Conservation (phyloP, 164 flowering plant genomes). For the Dillenia suffruticosa region DNA sequence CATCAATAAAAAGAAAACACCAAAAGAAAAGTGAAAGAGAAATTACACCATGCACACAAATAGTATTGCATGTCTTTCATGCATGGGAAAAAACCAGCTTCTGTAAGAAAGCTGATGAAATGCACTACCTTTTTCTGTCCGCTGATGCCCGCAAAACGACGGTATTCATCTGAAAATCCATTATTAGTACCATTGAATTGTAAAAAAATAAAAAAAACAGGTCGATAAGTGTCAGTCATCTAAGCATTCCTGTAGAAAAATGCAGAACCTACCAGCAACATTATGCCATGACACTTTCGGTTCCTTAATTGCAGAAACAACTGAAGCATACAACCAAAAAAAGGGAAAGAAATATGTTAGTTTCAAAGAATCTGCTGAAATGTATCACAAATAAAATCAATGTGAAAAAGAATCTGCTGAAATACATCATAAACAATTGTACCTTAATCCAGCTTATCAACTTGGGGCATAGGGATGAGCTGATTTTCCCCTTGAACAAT, state of each 20-base stretch:
- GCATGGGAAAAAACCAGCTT: no score
- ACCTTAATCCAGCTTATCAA: slow-evolving; percentile 20
- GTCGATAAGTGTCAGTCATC: not conserved
- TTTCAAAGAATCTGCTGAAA: not conserved
- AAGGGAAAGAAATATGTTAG: not conserved
- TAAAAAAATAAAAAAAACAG: not conserved
- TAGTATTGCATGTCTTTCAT: no score
- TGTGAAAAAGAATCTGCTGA: not conserved
- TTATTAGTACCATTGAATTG: slow-evolving; percentile 8
- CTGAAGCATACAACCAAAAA: slow-evolving; percentile 19
- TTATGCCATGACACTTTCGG: slow-evolving; percentile 27
- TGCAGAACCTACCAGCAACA: slow-evolving; percentile 28
- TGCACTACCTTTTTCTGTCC: slow-evolving; percentile 39
- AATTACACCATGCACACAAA: no score
- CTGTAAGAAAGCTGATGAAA: not conserved
- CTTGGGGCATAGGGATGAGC: slow-evolving; percentile 19
- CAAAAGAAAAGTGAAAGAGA: not conserved
- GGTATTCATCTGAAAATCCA: slow-evolving; percentile 35
- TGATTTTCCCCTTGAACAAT: slow-evolving; percentile 52
- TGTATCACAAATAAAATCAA: not conserved
- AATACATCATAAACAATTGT: slow-evolving; percentile 1
- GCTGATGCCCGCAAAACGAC: slow-evolving; percentile 25
- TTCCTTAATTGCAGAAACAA: slow-evolving; percentile 26
- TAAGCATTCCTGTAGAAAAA: not conserved
- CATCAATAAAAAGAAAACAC: not conserved